These are phyloP conservation scores for Solanum paucissectum DNA, from an alignment of 257 asterid species.

Conservation along the genomic window DNA sequence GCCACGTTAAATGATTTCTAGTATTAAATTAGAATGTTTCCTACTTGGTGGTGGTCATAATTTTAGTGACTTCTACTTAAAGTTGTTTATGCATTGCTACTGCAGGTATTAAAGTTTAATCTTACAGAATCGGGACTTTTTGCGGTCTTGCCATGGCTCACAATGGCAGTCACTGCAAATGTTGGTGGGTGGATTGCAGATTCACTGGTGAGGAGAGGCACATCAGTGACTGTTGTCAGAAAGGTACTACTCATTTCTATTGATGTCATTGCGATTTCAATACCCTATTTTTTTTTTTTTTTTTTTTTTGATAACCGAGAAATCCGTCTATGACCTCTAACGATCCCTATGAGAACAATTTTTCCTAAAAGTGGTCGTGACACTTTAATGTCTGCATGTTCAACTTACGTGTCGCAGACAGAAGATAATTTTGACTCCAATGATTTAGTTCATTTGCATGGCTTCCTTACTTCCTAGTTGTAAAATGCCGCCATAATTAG, in stretches of 20 bases:
- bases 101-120: conserved; percentile 79
- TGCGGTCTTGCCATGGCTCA: conserved; percentile 82
- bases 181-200: conserved; percentile 94
- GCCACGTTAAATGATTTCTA: background rate
- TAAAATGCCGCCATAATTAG: background rate
- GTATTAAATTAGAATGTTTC: background rate
- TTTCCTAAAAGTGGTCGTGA: background rate
- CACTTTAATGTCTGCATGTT: background rate
- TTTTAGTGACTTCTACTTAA: background rate
- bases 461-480: background rate
- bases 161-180: conserved; percentile 86
- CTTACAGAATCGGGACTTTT: conserved; percentile 71
- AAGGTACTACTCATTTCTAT: conserved; percentile 35
- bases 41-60: background rate
- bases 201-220: conserved; percentile 73
- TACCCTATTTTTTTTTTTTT: background rate
- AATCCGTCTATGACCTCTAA: background rate
- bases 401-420: background rate
- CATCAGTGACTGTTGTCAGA: conserved; percentile 65
- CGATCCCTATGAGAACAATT: background rate
- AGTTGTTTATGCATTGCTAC: background rate
- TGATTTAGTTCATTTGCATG: background rate
- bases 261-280: background rate
- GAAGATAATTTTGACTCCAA: background rate
- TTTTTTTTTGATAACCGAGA: too few relatives aligned